Percentiles rank a stretch among this genome's conserved stretches.
phyloP scores from a whole-genome alignment of 2,329 filamentous ascomycete species.

The Chaetomiaceae sp. region DNA sequence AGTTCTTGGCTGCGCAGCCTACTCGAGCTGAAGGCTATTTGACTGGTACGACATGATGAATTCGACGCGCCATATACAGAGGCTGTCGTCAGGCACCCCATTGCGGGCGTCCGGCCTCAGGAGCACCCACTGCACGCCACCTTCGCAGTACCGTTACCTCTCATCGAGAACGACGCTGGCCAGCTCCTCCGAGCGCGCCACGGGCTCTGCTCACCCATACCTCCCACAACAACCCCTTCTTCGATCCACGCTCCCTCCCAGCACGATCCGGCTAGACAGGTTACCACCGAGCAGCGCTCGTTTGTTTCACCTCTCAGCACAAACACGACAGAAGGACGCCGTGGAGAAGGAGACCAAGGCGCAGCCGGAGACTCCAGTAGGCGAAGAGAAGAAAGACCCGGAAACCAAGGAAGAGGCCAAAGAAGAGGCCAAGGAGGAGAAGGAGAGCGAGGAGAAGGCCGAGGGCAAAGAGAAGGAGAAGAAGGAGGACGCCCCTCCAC shows the following conservation, averaged over 20 bases:
- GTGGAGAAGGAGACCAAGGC: conserved; percentile 20
- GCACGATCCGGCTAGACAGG: conserved; percentile 33
- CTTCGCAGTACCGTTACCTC: conserved; percentile 17
- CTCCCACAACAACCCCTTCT: conserved; percentile 33
- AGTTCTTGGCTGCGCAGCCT: not conserved
- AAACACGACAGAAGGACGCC: conserved; percentile 25
- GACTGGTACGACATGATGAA: conserved; percentile 19
- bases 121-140: conserved; percentile 13
- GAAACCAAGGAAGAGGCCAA: conserved; percentile 26
- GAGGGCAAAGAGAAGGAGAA: conserved; percentile 52
- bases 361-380: conserved; percentile 22
- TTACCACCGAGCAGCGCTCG: conserved; percentile 26
- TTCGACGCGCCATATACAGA: conserved; percentile 22
- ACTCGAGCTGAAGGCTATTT: conserved; percentile 10
- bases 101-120: conserved; percentile 19
- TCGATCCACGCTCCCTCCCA: conserved; percentile 41
- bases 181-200: conserved; percentile 26
- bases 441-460: conserved; percentile 36
- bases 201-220: conserved; percentile 23
- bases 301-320: conserved; percentile 35
- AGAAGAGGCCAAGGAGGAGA: conserved; percentile 27
- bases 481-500: conserved; percentile 68
- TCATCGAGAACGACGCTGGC: conserved; percentile 22
- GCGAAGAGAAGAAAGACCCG: conserved; percentile 27
- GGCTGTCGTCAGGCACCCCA: conserved; percentile 18